Percentiles rank a stretch among this genome's conserved stretches.
phyloP scores from a whole-genome alignment of 2,329 filamentous ascomycete genomes.

The Neonectria faginata region DNA sequence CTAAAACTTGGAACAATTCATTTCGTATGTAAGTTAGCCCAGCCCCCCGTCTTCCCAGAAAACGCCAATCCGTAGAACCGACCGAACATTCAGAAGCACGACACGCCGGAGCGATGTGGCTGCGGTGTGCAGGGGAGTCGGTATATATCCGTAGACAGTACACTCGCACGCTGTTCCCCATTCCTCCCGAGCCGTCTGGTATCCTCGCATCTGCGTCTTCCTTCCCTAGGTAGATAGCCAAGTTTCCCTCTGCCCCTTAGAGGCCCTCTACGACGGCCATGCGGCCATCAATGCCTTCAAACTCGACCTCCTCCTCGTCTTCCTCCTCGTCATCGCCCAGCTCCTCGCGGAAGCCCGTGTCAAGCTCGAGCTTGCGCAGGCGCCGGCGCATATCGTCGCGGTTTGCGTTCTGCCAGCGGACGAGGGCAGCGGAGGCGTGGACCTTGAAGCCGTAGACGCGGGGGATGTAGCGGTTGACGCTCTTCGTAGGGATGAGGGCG shows the following conservation, averaged over 20 bases:
- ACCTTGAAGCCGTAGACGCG: slow-evolving; percentile 96
- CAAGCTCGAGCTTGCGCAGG: slow-evolving; percentile 76
- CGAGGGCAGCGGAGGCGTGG: slow-evolving; percentile 86
- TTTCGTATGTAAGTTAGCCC: slow-evolving; percentile 36
- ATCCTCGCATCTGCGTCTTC: slow-evolving; percentile 17
- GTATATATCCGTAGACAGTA: background rate
- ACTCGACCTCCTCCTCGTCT: slow-evolving; percentile 62
- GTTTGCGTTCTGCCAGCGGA: slow-evolving; percentile 89
- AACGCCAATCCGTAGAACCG: slow-evolving; percentile 44
- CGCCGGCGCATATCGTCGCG: slow-evolving; percentile 85
- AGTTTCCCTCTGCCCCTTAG: slow-evolving; percentile 26
- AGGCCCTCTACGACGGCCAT: slow-evolving; percentile 46
- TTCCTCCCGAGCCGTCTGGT: slow-evolving; percentile 19
- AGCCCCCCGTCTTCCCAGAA: slow-evolving; percentile 37
- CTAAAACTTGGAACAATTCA: slow-evolving; percentile 37
- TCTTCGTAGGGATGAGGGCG: slow-evolving; percentile 87
- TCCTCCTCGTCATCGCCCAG: slow-evolving; percentile 74
- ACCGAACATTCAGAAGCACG: slow-evolving; percentile 30
- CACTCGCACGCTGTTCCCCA: slow-evolving; percentile 11
- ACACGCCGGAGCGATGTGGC: slow-evolving; percentile 16
- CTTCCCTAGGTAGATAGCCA: slow-evolving; percentile 9
- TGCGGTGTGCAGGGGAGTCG: slow-evolving; percentile 9
- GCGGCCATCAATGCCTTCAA: slow-evolving; percentile 52
- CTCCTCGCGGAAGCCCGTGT: slow-evolving; percentile 83
- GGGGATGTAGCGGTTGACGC: slow-evolving; percentile 85